Evolutionary conservation across 345 rosid species (phyloP).

Genomic region (Gynandropsis gynandra): DNA sequence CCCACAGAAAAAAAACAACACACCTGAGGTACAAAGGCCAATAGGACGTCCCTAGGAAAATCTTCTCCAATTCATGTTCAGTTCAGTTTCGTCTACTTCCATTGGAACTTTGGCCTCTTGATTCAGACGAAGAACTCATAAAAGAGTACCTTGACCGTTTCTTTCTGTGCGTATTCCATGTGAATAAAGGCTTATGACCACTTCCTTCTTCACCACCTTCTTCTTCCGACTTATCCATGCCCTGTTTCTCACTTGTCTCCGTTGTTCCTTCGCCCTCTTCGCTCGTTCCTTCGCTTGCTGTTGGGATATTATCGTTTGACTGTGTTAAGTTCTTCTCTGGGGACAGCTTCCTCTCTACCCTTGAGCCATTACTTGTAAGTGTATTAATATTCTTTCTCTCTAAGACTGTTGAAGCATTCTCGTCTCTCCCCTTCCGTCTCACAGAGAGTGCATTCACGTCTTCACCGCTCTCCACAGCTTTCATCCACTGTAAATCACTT

Average conservation of each 20-base stretch:
- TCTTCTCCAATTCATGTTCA: no score
- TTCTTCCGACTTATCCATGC: slow-evolving; percentile 37
- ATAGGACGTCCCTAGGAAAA: no score
- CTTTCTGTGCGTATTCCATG: slow-evolving; percentile 81
- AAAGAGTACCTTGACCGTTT: slow-evolving; percentile 69
- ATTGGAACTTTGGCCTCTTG: slow-evolving; percentile 55
- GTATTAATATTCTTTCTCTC: slow-evolving; percentile 26
- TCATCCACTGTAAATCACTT: slow-evolving; percentile 85
- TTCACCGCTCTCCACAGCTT: slow-evolving; percentile 91
- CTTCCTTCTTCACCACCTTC: slow-evolving; percentile 22
- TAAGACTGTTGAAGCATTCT: slow-evolving; percentile 13
- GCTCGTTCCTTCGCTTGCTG: slow-evolving; percentile 60
- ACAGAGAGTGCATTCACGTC: slow-evolving; percentile 43
- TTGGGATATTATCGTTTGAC: slow-evolving; percentile 27
- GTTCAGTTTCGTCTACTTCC: slow-evolving; percentile 42
- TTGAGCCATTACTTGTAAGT: slow-evolving; percentile 33
- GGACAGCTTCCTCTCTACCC: no score
- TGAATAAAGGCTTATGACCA: slow-evolving; percentile 39
- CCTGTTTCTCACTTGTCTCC: slow-evolving; percentile 29
- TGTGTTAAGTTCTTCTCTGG: slow-evolving; percentile 27
- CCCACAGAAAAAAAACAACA: no score
- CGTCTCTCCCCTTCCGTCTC: slow-evolving; percentile 45
- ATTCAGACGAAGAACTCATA: slow-evolving; percentile 67
- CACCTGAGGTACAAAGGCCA: no score
- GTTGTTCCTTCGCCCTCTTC: slow-evolving; percentile 39